These are phyloP conservation scores for Fusarium armeniacum DNA, from an alignment of 2,329 filamentous ascomycete species.

Conservation along the genomic window DNA sequence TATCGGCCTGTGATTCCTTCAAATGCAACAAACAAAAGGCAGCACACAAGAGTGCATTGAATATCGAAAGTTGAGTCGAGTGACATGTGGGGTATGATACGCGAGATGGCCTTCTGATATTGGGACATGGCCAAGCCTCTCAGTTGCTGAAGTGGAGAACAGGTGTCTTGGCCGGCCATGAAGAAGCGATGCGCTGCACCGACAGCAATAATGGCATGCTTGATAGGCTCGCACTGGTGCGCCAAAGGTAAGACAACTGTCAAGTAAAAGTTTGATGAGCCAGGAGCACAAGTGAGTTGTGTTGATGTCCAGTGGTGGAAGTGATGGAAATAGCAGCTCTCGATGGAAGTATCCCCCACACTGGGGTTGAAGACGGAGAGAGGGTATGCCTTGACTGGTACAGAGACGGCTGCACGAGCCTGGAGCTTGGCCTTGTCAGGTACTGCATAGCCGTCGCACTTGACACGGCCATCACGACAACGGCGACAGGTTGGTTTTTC, in stretches of 20 bases:
- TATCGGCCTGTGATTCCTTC: slow-evolving; percentile 45
- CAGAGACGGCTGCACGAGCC: neutral
- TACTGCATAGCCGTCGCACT: slow-evolving; percentile 43
- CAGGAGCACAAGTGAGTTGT: slow-evolving; percentile 30
- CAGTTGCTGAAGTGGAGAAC: slow-evolving; percentile 36
- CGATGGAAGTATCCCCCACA: slow-evolving; percentile 22
- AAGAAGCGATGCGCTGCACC: slow-evolving; percentile 40
- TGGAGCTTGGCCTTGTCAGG: slow-evolving; percentile 18
- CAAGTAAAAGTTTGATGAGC: slow-evolving; percentile 35
- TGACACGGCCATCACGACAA: slow-evolving; percentile 34
- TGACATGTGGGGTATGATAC: slow-evolving; percentile 37
- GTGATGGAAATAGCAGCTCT: slow-evolving; percentile 40
- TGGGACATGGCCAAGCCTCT: slow-evolving; percentile 39
- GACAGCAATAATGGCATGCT: slow-evolving; percentile 34
- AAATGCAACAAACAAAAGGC: slow-evolving; percentile 44
- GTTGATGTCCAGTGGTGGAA: slow-evolving; percentile 40
- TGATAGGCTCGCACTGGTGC: slow-evolving; percentile 31
- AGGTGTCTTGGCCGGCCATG: slow-evolving; percentile 30
- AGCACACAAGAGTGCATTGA: slow-evolving; percentile 42
- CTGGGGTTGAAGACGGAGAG: slow-evolving; percentile 10
- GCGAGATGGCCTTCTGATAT: slow-evolving; percentile 44
- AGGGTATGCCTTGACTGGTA: slow-evolving; percentile 4
- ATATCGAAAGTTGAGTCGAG: slow-evolving; percentile 24
- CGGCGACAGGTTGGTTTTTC: slow-evolving; percentile 44
- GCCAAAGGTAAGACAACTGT: slow-evolving; percentile 32